A percentile compares a stretch with the other conserved stretches of the same genome.
These are phyloP conservation scores for Fraxinus quadrangulata DNA, from an alignment of 257 asterid species.

Conservation along the genomic window DNA sequence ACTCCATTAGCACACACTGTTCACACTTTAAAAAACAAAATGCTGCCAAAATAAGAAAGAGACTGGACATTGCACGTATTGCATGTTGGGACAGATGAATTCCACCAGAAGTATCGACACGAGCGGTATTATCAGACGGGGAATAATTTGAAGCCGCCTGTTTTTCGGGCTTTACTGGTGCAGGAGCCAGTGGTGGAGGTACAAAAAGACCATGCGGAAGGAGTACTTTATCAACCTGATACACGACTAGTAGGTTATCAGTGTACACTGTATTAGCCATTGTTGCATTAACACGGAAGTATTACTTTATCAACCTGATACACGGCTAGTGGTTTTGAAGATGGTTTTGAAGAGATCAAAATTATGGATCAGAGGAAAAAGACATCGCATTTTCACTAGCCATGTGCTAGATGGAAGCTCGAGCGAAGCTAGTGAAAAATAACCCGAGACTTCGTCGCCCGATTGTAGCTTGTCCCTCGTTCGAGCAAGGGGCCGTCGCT, in stretches of 20 bases:
- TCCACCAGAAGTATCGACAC: conserved; percentile 36
- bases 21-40: conserved; percentile 21
- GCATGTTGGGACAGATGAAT: not conserved
- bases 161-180: conserved; percentile 39
- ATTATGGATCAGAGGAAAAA: too few species aligned
- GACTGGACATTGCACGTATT: conserved; percentile 20
- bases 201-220: conserved; percentile 49
- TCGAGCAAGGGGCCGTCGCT: too few species aligned
- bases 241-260: conserved; percentile 51
- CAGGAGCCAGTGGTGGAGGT: conserved; percentile 57
- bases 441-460: too few species aligned
- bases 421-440: too few species aligned
- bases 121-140: not conserved
- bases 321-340: conserved; percentile 52
- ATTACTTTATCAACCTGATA: too few species aligned
- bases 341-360: too few species aligned
- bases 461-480: too few species aligned
- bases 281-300: conserved; percentile 51
- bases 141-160: conserved; percentile 17
- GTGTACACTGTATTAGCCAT: conserved; percentile 40
- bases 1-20: not conserved
- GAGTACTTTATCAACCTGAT: conserved; percentile 51
- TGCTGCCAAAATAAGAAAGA: conserved; percentile 19
- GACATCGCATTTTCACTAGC: too few species aligned
- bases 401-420: too few species aligned